Evolutionary conservation across 371 early-diverging fungal species (phyloP), one percentile per base, ranked within the genome.

Genomic region (Coemansia sp.): DNA sequence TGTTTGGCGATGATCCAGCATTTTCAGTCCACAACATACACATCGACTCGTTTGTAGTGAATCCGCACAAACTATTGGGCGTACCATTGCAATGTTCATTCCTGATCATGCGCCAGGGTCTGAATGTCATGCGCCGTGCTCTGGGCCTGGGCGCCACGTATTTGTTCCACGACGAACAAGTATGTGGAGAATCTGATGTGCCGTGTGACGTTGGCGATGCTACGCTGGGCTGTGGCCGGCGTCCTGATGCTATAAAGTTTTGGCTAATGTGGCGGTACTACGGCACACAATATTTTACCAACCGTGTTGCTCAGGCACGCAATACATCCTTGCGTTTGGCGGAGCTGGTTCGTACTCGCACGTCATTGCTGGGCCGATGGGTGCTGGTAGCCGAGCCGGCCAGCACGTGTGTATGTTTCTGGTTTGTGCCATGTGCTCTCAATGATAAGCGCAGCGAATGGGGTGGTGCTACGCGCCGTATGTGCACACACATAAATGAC

Each of bases 61-160:
- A 92, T 62, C 94, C 95, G 4, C 95, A 94, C 80, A 94, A 94
- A 80, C 82, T 94, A 64, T 74, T 94, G 27, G 92, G 93, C 42
- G 87, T 90, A 8, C 91, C 95, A 0, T 67, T 90, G 56, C 93
- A 92, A 72, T 94, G 95, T 69, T 91, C 92, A 24, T 85, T 89
- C 68, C 71, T 94, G 13, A 67, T 93, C 4, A 84, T 90, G n/a
- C 71, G 79, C 22, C 80, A 84, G 57, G 64, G 80, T 5, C 80
- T 85, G 26, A 59, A 82, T 10, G 47, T 37, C 22, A 69, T 78
- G 76, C 86, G 88, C 63, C 81, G 82, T 0, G 70, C 81, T 21
- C 83, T 88, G 52, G 90, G 91, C 60, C 68, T 88, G 11, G 72
- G 82, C 2, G 93, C 92, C 4, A 83, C 83, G 59, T 94, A 93